A percentile compares a stretch with the other conserved stretches of the same genome.
phyloP scores from a whole-genome alignment of 73 alveolate genomes.

The Paramecium sexaurelia region DNA sequence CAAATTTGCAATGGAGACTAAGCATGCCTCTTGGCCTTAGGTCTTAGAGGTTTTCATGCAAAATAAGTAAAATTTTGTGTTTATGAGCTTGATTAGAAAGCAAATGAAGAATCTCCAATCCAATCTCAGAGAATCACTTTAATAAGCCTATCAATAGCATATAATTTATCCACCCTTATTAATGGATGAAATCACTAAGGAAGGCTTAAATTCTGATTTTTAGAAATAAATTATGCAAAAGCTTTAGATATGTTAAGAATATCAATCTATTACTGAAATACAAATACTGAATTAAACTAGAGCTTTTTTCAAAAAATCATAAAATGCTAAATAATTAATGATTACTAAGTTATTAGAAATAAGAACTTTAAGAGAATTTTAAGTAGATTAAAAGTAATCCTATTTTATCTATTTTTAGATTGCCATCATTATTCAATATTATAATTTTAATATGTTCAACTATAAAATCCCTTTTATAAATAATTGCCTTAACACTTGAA shows the following conservation, averaged over 20 bases:
- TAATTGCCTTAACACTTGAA: not conserved
- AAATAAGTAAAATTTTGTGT: not conserved
- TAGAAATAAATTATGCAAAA: constrained; percentile 32
- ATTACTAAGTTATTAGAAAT: not conserved
- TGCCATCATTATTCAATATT: not conserved
- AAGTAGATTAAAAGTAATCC: not conserved
- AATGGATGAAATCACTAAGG: constrained; percentile 30
- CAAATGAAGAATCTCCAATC: constrained; percentile 10
- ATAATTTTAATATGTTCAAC: not conserved
- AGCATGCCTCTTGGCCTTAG: constrained; percentile 1
- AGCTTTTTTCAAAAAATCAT: not conserved
- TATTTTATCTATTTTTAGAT: not conserved
- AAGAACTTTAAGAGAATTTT: constrained; percentile 14
- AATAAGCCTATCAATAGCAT: not conserved
- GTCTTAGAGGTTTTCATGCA: not conserved
- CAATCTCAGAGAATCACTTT: not conserved
- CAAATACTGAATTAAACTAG: not conserved
- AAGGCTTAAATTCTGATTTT: constrained; percentile 40
- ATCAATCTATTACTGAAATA: not conserved
- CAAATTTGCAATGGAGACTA: not conserved
- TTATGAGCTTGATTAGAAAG: not conserved
- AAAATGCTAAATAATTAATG: not conserved
- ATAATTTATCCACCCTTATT: constrained; percentile 44
- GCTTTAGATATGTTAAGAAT: not conserved
- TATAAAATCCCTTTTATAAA: not conserved